These are phyloP conservation scores for Rhazya stricta DNA, from an alignment of 257 asterid species.

Conservation along the genomic window DNA sequence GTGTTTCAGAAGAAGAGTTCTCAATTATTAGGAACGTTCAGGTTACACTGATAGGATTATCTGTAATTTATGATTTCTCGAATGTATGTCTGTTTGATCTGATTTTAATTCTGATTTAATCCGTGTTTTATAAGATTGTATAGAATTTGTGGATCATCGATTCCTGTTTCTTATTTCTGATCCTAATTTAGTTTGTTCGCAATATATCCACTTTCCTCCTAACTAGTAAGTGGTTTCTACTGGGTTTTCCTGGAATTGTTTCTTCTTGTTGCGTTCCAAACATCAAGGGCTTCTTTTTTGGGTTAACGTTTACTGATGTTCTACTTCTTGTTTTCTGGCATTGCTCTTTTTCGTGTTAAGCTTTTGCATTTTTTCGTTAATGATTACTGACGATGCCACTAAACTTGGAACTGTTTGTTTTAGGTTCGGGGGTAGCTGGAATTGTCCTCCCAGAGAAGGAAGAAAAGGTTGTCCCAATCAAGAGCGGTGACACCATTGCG, in stretches of 20 bases:
- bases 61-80: background rate
- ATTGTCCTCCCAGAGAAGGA: slow-evolving; percentile 79
- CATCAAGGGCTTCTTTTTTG: no score
- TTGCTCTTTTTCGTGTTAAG: no score
- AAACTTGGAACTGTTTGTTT: background rate
- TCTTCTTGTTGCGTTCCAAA: background rate
- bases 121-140: background rate
- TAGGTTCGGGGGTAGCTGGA: slow-evolving; percentile 80
- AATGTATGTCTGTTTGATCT: background rate
- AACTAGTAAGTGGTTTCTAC: background rate
- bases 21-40: background rate
- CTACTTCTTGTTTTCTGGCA: no score
- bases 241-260: background rate
- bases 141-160: background rate
- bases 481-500: slow-evolving; percentile 81
- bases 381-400: no score
- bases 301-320: no score
- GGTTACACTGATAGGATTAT: background rate
- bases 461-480: slow-evolving; percentile 75
- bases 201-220: background rate
- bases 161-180: background rate
- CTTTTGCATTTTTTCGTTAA: no score
- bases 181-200: background rate
- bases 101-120: background rate
- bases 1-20: background rate